These are phyloP conservation scores for Exserohilum rostratum DNA, from an alignment of 2,329 filamentous ascomycete genomes.

Conservation along the genomic window DNA sequence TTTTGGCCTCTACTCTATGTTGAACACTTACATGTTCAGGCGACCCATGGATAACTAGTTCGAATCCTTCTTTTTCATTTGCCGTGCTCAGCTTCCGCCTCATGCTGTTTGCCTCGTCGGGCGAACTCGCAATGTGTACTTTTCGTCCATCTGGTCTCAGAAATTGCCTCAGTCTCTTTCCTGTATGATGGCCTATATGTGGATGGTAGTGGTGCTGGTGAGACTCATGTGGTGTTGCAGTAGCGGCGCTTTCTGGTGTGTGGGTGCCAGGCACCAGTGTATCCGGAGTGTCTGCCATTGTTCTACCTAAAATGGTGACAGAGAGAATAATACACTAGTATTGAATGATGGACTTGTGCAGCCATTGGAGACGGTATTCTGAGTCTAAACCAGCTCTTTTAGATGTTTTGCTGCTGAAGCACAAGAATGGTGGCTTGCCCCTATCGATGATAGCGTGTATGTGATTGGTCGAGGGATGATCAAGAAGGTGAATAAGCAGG, in stretches of 20 bases:
- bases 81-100: slow-evolving; percentile 51
- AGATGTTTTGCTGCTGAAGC: background rate
- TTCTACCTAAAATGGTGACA: background rate
- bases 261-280: slow-evolving; percentile 6
- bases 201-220: slow-evolving; percentile 20
- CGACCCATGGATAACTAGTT: slow-evolving; percentile 65
- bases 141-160: slow-evolving; percentile 61
- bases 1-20: too few species aligned
- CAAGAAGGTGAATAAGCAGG: slow-evolving; percentile 14
- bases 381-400: background rate
- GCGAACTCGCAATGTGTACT: slow-evolving; percentile 62
- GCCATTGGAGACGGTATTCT: background rate
- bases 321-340: background rate
- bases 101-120: slow-evolving; percentile 61
- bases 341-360: background rate
- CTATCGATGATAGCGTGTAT: background rate
- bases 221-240: background rate
- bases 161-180: slow-evolving; percentile 59
- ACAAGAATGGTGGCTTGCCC: slow-evolving; percentile 6
- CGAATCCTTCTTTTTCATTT: slow-evolving; percentile 53
- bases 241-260: slow-evolving; percentile 5
- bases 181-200: slow-evolving; percentile 35
- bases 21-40: slow-evolving; percentile 49
- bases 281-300: slow-evolving; percentile 14
- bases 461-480: slow-evolving; percentile 7